phyloP scores from a whole-genome alignment of 2,329 filamentous ascomycete genomes.

The Didymella pomorum region DNA sequence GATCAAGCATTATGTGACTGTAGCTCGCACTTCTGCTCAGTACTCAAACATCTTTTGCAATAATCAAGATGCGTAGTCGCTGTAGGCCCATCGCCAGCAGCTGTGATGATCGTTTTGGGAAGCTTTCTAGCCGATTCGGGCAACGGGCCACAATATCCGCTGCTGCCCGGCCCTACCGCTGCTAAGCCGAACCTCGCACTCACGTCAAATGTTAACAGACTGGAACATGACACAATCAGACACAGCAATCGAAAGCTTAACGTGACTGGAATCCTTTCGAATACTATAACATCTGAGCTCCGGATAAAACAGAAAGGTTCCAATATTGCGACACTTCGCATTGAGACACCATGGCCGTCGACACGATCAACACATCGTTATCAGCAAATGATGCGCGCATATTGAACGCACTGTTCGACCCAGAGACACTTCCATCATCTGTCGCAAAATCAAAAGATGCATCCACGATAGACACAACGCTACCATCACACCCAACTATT shows the following conservation, averaged over 20 bases:
- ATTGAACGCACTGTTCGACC: conserved; percentile 52
- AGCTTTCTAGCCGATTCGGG: conserved; percentile 10
- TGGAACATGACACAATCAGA: background rate
- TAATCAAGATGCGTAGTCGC: background rate
- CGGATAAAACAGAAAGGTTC: background rate
- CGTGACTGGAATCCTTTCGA: background rate
- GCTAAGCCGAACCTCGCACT: conserved; percentile 26
- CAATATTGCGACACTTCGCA: too few species aligned
- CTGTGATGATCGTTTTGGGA: conserved; percentile 10
- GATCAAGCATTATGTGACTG: too few species aligned
- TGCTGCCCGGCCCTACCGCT: conserved; percentile 3
- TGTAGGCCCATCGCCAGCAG: background rate
- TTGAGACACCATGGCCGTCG: conserved; percentile 30
- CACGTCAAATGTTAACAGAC: conserved; percentile 10
- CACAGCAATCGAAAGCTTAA: background rate
- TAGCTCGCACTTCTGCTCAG: too few species aligned
- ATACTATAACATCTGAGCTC: too few species aligned
- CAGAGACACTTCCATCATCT: conserved; percentile 51
- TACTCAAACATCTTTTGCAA: background rate
- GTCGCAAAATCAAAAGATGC: conserved; percentile 59
- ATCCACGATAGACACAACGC: conserved; percentile 54
- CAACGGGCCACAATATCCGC: conserved; percentile 21
- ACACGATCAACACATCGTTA: conserved; percentile 57
- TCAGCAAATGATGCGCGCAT: conserved; percentile 50
- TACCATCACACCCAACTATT: conserved; percentile 54